Evolutionary conservation across 495 filamentous ascomycete genomes (phyloP).

Genomic region (Penicillium maclennaniae): DNA sequence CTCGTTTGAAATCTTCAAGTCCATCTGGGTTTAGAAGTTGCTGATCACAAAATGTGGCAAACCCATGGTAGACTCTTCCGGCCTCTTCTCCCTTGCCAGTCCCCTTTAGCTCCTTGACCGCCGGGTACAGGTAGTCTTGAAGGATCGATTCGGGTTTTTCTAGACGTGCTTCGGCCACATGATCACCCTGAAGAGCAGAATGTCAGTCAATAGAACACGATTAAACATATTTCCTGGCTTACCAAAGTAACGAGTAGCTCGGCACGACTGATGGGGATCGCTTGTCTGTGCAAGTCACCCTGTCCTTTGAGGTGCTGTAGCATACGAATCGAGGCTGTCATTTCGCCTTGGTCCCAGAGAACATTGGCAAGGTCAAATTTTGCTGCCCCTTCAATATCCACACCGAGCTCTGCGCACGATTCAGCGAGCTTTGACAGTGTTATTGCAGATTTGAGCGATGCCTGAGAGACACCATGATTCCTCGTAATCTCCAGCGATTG

Average conservation of each 20-base stretch:
- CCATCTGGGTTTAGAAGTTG: slow-evolving; percentile 82
- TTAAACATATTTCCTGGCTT: slow-evolving; percentile 17
- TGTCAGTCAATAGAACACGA: slow-evolving; percentile 13
- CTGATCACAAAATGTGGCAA: slow-evolving; percentile 90
- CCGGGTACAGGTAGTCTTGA: slow-evolving; percentile 72
- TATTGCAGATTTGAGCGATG: slow-evolving; percentile 78
- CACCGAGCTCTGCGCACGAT: slow-evolving; percentile 59
- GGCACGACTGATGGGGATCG: slow-evolving; percentile 67
- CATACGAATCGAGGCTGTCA: slow-evolving; percentile 85
- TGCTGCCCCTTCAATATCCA: slow-evolving; percentile 71
- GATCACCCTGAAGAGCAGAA: slow-evolving; percentile 54
- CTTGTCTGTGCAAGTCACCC: slow-evolving; percentile 62
- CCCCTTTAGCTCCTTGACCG: slow-evolving; percentile 75
- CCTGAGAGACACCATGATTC: slow-evolving; percentile 75
- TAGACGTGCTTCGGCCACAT: slow-evolving; percentile 85
- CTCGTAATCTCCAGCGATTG: slow-evolving; percentile 70
- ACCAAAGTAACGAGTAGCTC: slow-evolving; percentile 84
- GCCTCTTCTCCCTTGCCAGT: slow-evolving; percentile 66
- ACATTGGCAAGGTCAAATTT: slow-evolving; percentile 80
- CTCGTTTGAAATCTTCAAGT: slow-evolving; percentile 77
- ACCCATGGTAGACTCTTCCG: slow-evolving; percentile 88
- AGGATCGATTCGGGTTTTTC: slow-evolving; percentile 91
- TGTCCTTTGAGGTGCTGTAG: slow-evolving; percentile 67
- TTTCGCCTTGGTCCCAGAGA: slow-evolving; percentile 92
- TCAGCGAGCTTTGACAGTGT: slow-evolving; percentile 70